Evolutionary conservation across 345 rosid genomes (phyloP).

Genomic region (Atalantia buxifolia): DNA sequence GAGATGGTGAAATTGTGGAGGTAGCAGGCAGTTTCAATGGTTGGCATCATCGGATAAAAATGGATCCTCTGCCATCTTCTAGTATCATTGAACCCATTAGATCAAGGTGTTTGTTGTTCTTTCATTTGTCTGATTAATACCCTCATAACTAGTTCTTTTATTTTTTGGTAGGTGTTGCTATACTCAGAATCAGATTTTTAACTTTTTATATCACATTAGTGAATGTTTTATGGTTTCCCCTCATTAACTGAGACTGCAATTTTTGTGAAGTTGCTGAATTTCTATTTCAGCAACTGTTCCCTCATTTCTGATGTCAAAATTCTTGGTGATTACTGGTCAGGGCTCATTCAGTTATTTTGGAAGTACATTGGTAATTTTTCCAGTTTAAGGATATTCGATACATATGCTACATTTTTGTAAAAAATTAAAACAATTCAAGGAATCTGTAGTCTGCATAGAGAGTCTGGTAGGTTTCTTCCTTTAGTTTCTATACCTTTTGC

Average conservation of each 20-base stretch:
- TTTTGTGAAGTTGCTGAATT: neutral
- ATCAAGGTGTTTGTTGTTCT: conserved; percentile 37
- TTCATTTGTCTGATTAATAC: neutral
- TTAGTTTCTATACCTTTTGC: neutral
- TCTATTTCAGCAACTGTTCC: conserved; percentile 1
- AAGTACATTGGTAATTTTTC: neutral
- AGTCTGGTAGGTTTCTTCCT: neutral
- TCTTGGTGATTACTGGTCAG: neutral
- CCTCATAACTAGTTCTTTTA: neutral
- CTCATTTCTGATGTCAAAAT: neutral
- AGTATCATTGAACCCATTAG: conserved; percentile 27
- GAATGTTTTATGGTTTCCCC: neutral
- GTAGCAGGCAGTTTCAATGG: conserved; percentile 95
- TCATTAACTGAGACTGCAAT: neutral
- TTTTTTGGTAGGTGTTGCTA: neutral
- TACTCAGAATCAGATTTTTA: neutral
- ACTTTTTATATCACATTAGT: neutral
- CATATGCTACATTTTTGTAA: neutral
- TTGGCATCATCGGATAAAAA: conserved; percentile 75
- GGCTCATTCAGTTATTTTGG: neutral
- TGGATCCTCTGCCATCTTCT: conserved; percentile 67
- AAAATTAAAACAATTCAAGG: neutral
- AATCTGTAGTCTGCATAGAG: neutral
- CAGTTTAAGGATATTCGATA: neutral
- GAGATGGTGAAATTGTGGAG: conserved; percentile 86